Conservation (phyloP, 352 stramenopile species). For the Pythium aquatile region DNA sequence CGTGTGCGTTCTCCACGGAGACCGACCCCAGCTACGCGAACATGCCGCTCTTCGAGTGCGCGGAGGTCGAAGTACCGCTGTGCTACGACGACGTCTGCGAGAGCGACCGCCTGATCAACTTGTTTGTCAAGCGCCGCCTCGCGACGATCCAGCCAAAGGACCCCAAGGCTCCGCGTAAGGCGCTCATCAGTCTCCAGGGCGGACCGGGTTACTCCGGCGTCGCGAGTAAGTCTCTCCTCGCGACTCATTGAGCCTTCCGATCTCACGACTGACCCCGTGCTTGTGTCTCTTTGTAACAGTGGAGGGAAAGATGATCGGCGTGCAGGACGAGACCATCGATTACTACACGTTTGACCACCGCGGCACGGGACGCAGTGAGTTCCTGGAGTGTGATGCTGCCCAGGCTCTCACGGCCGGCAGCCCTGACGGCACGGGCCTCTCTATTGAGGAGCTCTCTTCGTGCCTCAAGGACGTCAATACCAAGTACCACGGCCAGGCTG, state of each 20-base stretch:
- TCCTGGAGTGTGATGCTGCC: constrained; percentile 26
- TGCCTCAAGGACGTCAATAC: constrained; percentile 28
- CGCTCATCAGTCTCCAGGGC: constrained; percentile 22
- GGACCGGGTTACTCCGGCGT: constrained; percentile 18
- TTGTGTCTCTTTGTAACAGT: neutral
- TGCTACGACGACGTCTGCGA: constrained; percentile 27
- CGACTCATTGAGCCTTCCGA: neutral
- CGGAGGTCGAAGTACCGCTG: constrained; percentile 18
- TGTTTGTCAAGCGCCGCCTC: constrained; percentile 28
- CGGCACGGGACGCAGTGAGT: constrained; percentile 30
- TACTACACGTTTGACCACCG: constrained; percentile 38
- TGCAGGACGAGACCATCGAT: constrained; percentile 11
- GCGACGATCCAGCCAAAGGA: neutral
- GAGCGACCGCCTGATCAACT: constrained; percentile 14
- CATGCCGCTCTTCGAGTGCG: constrained; percentile 14
- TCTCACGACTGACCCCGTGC: neutral
- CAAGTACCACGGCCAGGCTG: constrained; percentile 20
- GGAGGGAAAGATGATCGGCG: constrained; percentile 16
- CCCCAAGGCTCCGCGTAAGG: constrained; percentile 10
- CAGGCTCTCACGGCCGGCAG: constrained; percentile 22
- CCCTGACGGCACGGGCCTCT: constrained; percentile 11
- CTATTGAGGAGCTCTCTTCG: constrained; percentile 9
- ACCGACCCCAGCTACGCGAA: neutral
- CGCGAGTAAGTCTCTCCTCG: constrained; percentile 10
- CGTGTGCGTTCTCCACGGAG: constrained; percentile 17